A percentile compares a stretch with the other conserved stretches of the same genome.
phyloP scores from a whole-genome alignment of 164 flowering plant genomes.

The Vitis labrusca region DNA sequence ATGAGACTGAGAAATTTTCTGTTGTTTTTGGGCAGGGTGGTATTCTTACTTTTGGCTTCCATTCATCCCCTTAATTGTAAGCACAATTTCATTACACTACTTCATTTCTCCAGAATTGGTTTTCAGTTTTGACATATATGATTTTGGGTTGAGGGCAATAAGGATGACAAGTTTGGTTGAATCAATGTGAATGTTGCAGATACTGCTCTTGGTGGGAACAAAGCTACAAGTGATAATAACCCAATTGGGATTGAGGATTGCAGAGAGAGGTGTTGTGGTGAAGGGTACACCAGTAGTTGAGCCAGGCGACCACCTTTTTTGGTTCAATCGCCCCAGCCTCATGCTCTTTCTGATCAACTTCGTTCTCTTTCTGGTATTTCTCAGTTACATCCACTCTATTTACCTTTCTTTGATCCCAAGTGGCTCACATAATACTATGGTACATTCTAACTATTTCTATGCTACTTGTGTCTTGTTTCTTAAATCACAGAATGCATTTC shows the following conservation, averaged over 20 bases:
- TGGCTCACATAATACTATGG: neutral
- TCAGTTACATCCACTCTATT: neutral
- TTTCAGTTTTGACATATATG: neutral
- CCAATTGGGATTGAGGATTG: constrained; percentile 47
- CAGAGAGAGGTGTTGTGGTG: constrained; percentile 55
- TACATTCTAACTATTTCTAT: neutral
- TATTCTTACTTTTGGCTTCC: constrained; percentile 51
- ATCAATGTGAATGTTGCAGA: constrained; percentile 26
- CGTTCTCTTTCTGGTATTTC: constrained; percentile 51
- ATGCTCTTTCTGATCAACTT: constrained; percentile 56
- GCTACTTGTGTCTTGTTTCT: neutral
- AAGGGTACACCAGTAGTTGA: constrained; percentile 56
- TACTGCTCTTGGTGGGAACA: constrained; percentile 51
- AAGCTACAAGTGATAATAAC: constrained; percentile 63
- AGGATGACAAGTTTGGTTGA: neutral
- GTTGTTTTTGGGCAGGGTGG: constrained; percentile 39
- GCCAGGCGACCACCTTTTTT: constrained; percentile 61
- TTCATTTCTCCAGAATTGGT: too few species aligned
- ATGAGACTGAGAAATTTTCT: neutral
- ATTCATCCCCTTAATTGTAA: constrained; percentile 54
- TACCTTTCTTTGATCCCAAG: neutral
- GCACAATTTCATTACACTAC: constrained; percentile 3
- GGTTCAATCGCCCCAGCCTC: constrained; percentile 53
- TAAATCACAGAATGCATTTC: constrained; percentile 57
- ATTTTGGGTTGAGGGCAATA: neutral